These are phyloP conservation scores for Diospyros lotus DNA, from an alignment of 148 eudicot genomes.

Conservation along the genomic window DNA sequence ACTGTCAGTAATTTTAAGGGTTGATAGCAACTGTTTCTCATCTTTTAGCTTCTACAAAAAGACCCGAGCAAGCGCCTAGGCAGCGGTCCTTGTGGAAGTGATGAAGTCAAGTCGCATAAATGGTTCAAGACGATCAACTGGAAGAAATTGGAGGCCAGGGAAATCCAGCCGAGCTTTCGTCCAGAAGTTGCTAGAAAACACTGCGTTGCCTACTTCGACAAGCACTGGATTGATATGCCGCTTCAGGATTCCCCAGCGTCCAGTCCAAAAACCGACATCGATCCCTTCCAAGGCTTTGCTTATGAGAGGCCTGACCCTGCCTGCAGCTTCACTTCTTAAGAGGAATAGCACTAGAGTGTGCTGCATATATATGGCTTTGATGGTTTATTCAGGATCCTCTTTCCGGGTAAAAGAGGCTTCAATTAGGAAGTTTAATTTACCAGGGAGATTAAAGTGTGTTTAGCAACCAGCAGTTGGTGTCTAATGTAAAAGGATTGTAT, in stretches of 20 bases:
- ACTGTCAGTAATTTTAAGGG: too few species aligned
- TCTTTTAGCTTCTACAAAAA: conserved; percentile 58
- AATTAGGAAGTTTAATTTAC: neutral
- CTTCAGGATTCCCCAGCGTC: conserved; percentile 72
- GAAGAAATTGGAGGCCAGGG: conserved; percentile 68
- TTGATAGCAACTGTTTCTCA: too few species aligned
- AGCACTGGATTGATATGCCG: conserved; percentile 72
- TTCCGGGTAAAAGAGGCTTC: neutral
- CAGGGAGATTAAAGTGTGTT: conserved; percentile 7
- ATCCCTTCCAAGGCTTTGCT: conserved; percentile 68
- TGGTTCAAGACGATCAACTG: conserved; percentile 89
- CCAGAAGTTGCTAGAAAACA: conserved; percentile 68
- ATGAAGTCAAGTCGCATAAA: conserved; percentile 71
- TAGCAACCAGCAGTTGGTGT: neutral
- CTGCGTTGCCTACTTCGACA: conserved; percentile 81
- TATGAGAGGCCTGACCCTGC: conserved; percentile 69
- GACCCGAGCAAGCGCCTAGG: conserved; percentile 69
- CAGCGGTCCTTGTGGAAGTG: conserved; percentile 56
- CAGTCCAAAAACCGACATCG: conserved; percentile 55
- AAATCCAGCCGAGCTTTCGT: conserved; percentile 67
- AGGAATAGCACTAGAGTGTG: conserved; percentile 32
- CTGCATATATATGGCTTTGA: conserved; percentile 14
- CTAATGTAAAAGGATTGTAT: too few species aligned
- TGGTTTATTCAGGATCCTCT: conserved; percentile 10
- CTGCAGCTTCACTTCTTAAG: conserved; percentile 51